phyloP scores from a whole-genome alignment of 306 rosid genomes.

The Quercus rubra region DNA sequence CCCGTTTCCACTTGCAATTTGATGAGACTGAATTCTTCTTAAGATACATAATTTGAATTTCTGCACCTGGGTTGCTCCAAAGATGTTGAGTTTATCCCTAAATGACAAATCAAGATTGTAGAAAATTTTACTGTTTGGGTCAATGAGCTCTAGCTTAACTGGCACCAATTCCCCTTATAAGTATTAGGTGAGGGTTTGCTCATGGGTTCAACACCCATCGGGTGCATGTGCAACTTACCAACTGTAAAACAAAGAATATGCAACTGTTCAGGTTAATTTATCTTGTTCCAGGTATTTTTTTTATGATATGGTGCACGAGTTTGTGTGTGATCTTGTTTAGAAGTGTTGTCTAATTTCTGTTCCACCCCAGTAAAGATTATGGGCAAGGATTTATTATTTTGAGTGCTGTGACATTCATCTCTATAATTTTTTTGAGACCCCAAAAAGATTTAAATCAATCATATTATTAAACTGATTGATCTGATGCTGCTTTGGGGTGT shows the following conservation, averaged over 20 bases:
- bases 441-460: background rate
- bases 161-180: too few relatives aligned
- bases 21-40: background rate
- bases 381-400: background rate
- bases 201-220: too few relatives aligned
- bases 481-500: background rate
- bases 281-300: background rate
- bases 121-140: background rate
- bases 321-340: background rate
- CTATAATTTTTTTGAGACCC: background rate
- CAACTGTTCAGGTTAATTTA: background rate
- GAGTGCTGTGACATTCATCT: background rate
- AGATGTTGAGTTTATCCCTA: background rate
- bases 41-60: background rate
- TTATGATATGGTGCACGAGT: background rate
- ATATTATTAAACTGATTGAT: background rate
- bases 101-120: background rate
- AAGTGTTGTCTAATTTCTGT: background rate
- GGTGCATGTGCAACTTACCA: too few relatives aligned
- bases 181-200: too few relatives aligned
- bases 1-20: background rate
- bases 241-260: background rate
- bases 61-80: background rate
- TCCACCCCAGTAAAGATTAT: background rate
- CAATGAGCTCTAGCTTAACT: too few relatives aligned